Conservation (phyloP, 306 rosid species). For the Lupinus albus region DNA sequence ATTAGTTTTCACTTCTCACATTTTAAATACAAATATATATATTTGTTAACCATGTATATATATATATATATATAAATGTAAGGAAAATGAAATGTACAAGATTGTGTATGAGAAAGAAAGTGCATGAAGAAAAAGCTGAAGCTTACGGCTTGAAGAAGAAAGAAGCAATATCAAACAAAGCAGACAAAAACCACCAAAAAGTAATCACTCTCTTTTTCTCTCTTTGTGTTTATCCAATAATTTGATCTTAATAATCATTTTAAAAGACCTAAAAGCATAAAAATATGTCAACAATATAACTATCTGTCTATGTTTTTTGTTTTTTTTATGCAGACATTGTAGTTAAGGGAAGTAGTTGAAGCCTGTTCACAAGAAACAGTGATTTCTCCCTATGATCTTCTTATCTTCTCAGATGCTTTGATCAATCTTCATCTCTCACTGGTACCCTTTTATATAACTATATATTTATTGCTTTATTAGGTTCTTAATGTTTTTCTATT, state of each 20-base stretch:
- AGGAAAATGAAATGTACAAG: slow-evolving; percentile 34
- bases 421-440: background rate
- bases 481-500: too few relatives aligned
- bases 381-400: background rate
- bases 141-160: slow-evolving; percentile 34
- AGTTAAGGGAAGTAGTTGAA: background rate
- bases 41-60: too few relatives aligned
- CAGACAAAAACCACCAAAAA: slow-evolving; percentile 34
- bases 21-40: too few relatives aligned
- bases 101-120: slow-evolving; percentile 1
- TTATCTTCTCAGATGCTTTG: background rate
- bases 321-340: background rate
- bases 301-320: background rate
- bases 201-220: slow-evolving; percentile 23
- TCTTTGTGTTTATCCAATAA: background rate
- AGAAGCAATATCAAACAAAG: slow-evolving; percentile 26
- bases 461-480: too few relatives aligned
- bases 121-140: background rate
- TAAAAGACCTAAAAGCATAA: slow-evolving; percentile 1
- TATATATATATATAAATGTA: background rate
- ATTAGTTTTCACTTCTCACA: too few relatives aligned
- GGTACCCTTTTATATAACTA: background rate
- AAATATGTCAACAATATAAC: slow-evolving; percentile 9
- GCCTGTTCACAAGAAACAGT: slow-evolving; percentile 16
- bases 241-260: background rate